Conservation (phyloP, 2,329 filamentous ascomycete genomes). For the Talaromyces sp. region DNA sequence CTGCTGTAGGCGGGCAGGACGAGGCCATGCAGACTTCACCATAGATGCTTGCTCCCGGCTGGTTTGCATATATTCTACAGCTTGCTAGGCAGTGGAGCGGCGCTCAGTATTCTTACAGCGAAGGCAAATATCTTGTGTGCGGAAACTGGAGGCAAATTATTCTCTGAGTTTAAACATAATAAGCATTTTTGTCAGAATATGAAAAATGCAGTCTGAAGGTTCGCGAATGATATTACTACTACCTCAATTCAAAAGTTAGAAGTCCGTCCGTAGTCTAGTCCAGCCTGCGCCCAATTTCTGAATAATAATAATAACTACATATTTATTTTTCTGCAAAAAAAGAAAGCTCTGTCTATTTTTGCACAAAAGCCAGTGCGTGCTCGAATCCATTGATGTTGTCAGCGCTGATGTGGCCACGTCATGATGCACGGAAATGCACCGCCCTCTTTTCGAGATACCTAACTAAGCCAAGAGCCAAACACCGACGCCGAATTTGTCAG, state of each 20-base stretch:
- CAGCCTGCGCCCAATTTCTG: neutral
- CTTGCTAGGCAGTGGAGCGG: neutral
- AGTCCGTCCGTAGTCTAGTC: neutral
- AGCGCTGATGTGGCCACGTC: neutral
- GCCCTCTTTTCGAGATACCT: neutral
- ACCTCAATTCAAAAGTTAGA: neutral
- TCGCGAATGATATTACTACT: conserved; percentile 13
- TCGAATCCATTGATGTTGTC: neutral
- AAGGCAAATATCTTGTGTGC: neutral
- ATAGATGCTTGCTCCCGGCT: conserved; percentile 17
- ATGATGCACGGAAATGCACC: neutral
- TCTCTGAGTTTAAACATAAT: conserved; percentile 26
- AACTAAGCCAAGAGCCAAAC: neutral
- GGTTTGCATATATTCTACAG: neutral
- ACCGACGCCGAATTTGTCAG: neutral
- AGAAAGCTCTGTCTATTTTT: neutral
- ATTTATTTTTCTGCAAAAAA: neutral
- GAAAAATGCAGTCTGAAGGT: conserved; percentile 31
- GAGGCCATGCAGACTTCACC: conserved; percentile 53
- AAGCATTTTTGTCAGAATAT: conserved; percentile 23
- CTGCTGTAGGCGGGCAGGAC: conserved; percentile 60
- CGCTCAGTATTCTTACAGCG: neutral
- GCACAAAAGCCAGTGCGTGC: neutral
- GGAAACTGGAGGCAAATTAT: neutral
- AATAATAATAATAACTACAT: neutral